phyloP scores from a whole-genome alignment of 2,329 filamentous ascomycete genomes.

The Alternaria sp. region DNA sequence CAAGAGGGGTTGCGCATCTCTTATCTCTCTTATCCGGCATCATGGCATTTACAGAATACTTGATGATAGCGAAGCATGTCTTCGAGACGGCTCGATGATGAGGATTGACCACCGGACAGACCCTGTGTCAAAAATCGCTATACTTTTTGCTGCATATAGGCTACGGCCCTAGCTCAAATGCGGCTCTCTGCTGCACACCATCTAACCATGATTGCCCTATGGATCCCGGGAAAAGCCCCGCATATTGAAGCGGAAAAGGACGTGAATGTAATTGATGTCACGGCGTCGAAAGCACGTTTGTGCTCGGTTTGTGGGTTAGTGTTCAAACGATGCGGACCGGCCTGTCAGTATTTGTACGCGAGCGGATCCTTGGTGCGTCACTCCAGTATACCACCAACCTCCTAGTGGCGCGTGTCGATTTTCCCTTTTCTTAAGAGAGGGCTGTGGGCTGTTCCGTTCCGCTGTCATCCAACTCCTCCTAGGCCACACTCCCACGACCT shows the following conservation, averaged over 20 bases:
- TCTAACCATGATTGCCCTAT: slow-evolving; percentile 8
- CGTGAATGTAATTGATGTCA: slow-evolving; percentile 37
- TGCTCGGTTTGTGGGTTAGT: slow-evolving; percentile 31
- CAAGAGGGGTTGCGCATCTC: neutral
- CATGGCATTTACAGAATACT: neutral
- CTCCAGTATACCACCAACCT: slow-evolving; percentile 17
- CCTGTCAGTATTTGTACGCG: slow-evolving; percentile 39
- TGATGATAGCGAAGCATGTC: neutral
- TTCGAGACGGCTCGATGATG: neutral
- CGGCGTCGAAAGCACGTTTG: slow-evolving; percentile 30
- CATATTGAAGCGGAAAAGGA: slow-evolving; percentile 21
- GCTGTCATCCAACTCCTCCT: neutral
- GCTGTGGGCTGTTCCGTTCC: slow-evolving; percentile 2
- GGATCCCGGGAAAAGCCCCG: slow-evolving; percentile 11
- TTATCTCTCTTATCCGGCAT: neutral
- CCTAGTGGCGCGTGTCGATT: slow-evolving; percentile 9
- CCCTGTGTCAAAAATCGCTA: slow-evolving; percentile 10
- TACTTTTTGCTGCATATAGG: slow-evolving; percentile 28
- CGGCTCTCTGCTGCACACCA: slow-evolving; percentile 16
- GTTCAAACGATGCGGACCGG: slow-evolving; percentile 34
- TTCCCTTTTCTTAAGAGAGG: slow-evolving; percentile 11
- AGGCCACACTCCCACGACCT: neutral
- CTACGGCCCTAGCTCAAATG: slow-evolving; percentile 20
- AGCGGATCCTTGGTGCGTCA: slow-evolving; percentile 34
- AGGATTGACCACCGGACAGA: neutral